phyloP scores from a whole-genome alignment of 495 filamentous ascomycete species.

The Neurospora sp. region DNA sequence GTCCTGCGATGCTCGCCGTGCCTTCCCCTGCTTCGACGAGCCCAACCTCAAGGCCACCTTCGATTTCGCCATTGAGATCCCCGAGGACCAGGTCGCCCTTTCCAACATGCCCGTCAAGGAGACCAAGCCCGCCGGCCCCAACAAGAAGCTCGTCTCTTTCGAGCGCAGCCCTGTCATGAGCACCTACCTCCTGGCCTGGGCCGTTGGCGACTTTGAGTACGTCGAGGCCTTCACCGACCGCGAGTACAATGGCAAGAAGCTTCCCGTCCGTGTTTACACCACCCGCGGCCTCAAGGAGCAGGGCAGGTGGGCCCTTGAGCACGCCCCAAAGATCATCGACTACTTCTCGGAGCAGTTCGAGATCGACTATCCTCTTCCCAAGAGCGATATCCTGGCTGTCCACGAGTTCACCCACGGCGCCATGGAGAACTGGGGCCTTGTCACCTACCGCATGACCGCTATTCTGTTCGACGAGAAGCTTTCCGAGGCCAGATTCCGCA shows the following conservation, averaged over 20 bases:
- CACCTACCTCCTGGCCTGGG: constrained; percentile 95
- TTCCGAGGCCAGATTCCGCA: constrained; percentile 79
- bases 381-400: constrained; percentile 88
- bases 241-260: constrained; percentile 75
- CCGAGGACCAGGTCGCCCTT: constrained; percentile 73
- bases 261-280: constrained; percentile 94
- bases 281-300: constrained; percentile 84
- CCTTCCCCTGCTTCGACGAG: constrained; percentile 97
- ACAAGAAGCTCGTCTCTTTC: constrained; percentile 72
- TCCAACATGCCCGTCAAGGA: constrained; percentile 89
- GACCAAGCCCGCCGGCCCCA: constrained; percentile 46
- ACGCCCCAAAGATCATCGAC: constrained; percentile 81
- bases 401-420: constrained; percentile 70
- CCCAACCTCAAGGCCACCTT: constrained; percentile 94
- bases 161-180: constrained; percentile 88
- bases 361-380: constrained; percentile 91
- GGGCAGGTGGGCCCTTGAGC: constrained; percentile 73
- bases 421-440: constrained; percentile 86
- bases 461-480: constrained; percentile 87
- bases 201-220: constrained; percentile 93
- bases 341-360: constrained; percentile 92
- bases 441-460: constrained; percentile 90
- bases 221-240: constrained; percentile 81
- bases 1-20: constrained; percentile 84
- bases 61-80: constrained; percentile 84